Conservation (phyloP, 2,329 filamentous ascomycete species). For the Sporothrix humicola region DNA sequence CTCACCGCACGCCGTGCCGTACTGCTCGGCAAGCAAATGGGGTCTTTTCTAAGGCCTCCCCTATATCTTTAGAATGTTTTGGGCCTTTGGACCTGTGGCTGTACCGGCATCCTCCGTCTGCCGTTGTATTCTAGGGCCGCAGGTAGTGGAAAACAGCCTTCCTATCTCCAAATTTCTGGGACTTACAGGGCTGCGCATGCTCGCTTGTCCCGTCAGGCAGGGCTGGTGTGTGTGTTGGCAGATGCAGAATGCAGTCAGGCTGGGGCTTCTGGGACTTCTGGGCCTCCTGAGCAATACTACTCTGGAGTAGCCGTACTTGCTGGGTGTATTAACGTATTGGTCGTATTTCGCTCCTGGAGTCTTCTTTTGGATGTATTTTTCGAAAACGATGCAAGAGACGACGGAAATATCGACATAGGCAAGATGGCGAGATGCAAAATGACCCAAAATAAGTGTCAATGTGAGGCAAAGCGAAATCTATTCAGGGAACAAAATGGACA, state of each 20-base stretch:
- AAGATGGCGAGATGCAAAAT: too few relatives aligned
- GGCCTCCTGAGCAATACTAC: not conserved
- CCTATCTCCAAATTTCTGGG: too few relatives aligned
- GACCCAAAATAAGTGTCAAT: too few relatives aligned
- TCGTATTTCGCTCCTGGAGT: not conserved
- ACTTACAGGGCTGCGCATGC: not conserved
- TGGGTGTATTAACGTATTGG: not conserved
- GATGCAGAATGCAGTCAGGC: too few relatives aligned
- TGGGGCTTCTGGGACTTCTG: too few relatives aligned
- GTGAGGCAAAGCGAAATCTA: too few relatives aligned
- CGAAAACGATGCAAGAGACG: not conserved
- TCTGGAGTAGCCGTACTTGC: not conserved
- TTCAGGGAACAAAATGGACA: too few relatives aligned
- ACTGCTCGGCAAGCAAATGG: too few relatives aligned
- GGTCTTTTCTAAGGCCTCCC: too few relatives aligned
- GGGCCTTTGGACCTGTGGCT: not conserved
- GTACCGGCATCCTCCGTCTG: slow-evolving; percentile 3
- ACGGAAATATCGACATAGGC: too few relatives aligned
- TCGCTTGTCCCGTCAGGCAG: not conserved
- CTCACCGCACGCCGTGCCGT: not conserved
- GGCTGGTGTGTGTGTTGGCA: too few relatives aligned
- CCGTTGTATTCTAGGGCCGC: not conserved
- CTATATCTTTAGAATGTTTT: too few relatives aligned
- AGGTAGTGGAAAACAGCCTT: not conserved
- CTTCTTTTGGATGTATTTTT: not conserved